Conservation (phyloP, 305 asterid species). For the Caryopteris hybrid region DNA sequence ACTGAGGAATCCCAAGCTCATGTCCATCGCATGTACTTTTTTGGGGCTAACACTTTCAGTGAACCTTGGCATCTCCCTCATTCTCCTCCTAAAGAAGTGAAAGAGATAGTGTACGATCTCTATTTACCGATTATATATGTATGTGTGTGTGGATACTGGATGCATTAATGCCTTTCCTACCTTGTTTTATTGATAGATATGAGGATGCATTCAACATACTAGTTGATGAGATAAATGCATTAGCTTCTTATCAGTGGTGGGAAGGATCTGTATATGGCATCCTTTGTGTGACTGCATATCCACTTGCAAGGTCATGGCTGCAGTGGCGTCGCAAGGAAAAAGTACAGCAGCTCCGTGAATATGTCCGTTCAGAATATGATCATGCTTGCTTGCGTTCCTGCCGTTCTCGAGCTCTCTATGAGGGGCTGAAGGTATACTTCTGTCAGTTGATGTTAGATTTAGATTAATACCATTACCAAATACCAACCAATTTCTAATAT, state of each 20-base stretch:
- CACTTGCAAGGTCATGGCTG: slow-evolving; percentile 88
- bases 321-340: slow-evolving; percentile 81
- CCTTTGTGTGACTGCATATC: slow-evolving; percentile 61
- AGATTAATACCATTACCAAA: background rate
- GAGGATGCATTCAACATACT: slow-evolving; percentile 89
- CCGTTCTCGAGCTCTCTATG: slow-evolving; percentile 92
- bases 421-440: slow-evolving; percentile 74
- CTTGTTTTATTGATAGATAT: slow-evolving; percentile 48
- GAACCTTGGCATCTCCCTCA: slow-evolving; percentile 92
- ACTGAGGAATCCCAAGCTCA: slow-evolving; percentile 77
- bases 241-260: slow-evolving; percentile 94
- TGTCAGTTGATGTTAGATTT: background rate
- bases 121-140: slow-evolving; percentile 5
- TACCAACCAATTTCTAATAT: background rate
- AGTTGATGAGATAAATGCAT: slow-evolving; percentile 74
- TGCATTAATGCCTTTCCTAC: slow-evolving; percentile 10
- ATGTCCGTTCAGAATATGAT: slow-evolving; percentile 89
- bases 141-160: background rate
- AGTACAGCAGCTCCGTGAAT: slow-evolving; percentile 73
- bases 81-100: slow-evolving; percentile 86
- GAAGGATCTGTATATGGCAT: slow-evolving; percentile 81
- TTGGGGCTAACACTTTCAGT: slow-evolving; percentile 76
- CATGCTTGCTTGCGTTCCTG: slow-evolving; percentile 93
- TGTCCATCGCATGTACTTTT: slow-evolving; percentile 81
- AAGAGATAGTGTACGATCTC: slow-evolving; percentile 72